Percentiles rank a stretch among this genome's conserved stretches.
These are phyloP conservation scores for Dendrobium catenatum DNA, from an alignment of 106 monocot genomes.

Conservation along the genomic window DNA sequence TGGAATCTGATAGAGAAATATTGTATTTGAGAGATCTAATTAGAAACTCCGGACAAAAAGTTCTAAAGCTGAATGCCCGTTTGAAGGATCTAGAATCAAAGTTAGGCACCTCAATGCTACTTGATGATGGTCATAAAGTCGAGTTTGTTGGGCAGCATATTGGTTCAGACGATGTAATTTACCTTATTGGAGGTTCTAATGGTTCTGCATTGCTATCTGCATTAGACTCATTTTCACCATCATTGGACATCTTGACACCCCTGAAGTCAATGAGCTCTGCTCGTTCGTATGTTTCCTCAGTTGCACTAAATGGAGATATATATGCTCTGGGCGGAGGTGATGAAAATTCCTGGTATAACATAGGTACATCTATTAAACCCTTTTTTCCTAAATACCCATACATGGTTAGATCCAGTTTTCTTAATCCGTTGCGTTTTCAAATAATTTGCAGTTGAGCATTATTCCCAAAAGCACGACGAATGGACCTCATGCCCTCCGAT, in stretches of 20 bases:
- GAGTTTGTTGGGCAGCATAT: constrained; percentile 17
- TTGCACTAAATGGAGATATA: constrained; percentile 40
- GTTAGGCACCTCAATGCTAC: constrained; percentile 13
- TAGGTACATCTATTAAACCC: constrained; percentile 33
- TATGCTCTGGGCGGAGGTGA: constrained; percentile 75
- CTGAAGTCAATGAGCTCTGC: constrained; percentile 47
- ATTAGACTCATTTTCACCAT: constrained; percentile 60
- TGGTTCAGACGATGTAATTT: constrained; percentile 45
- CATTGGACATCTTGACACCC: constrained; percentile 35
- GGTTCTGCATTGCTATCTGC: constrained; percentile 54
- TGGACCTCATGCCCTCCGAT: constrained; percentile 50
- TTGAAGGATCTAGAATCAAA: constrained; percentile 28
- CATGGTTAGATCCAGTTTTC: neutral
- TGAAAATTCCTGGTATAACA: constrained; percentile 40
- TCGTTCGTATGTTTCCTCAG: constrained; percentile 63
- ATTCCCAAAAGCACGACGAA: constrained; percentile 29
- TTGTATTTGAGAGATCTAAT: constrained; percentile 19
- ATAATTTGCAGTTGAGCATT: constrained; percentile 64
- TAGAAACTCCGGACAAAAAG: constrained; percentile 5
- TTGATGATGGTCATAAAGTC: constrained; percentile 10
- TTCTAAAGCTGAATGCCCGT: constrained; percentile 16
- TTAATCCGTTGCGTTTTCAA: neutral
- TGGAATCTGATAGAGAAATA: constrained; percentile 24
- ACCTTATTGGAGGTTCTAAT: constrained; percentile 60
- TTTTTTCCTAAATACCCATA: neutral